Base-by-base conservation (phyloP, 257 asterid species). In the Petunia axillaris region DNA sequence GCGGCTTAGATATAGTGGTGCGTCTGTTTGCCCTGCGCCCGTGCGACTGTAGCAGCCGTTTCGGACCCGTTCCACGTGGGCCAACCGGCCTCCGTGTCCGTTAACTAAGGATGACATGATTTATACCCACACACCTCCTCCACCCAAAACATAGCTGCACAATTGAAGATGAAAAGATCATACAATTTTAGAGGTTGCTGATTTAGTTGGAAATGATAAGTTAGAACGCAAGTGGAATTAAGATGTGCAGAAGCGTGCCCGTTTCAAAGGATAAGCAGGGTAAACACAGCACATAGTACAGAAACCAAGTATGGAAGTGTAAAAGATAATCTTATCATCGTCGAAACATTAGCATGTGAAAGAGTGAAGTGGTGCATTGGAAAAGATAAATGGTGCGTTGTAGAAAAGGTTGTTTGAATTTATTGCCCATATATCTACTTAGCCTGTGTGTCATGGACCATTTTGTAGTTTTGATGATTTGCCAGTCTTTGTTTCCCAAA, bases 401-500 rank as follows among this genome's bases (percentile, higher is more conserved):
- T 65, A 10, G 36, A 41, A 66, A 67, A 67, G 54, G 15, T 66
- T 15, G 8, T 67, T 67, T 67, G 75, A 54, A 67, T 15, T 67
- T 67, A 41, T 67, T 41, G 54, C 38, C 5, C 53, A 60, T 16
- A 59, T 25, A 25, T 25, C 25, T 25, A 25, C 25, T 25, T 25
- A 25, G 25, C 25, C 25, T 62, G 4, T n/a, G 48, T 37, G 75
- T 14, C 38, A 66, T 66, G 38, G 54, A 66, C 53, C 75, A 41
- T 66, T 37, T 41, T 66, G 53, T 25, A 25, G 25, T 66, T 41
- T 66, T 15, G 14, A 15, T 15, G 37, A 11, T 66, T 15, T 39
- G 53, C 74, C 53, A 39, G 52, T 13, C n/a, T 64, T 64, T 66
- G 75, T 40, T 66, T 66, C 75, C 75, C 75, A 67, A 43, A 37